Evolutionary conservation across 441 rosid species (phyloP), one percentile per base, ranked within the genome.

Genomic region (Isatis lusitanica): DNA sequence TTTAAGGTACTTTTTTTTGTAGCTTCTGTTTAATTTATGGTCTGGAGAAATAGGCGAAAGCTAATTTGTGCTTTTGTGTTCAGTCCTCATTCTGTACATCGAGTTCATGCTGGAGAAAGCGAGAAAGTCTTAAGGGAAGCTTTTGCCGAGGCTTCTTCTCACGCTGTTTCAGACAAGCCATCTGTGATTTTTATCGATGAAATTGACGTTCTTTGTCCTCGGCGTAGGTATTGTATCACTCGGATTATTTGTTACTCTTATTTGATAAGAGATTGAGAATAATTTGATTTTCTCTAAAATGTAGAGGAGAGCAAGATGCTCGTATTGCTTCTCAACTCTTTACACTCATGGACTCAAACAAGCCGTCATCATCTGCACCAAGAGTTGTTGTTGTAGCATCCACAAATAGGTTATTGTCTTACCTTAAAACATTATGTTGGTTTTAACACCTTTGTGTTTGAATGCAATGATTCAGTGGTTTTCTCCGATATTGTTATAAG

Each of bases 181-280:
- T 85, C 96, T 0, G 93, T 95, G 63, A 79, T 95, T 71, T 92
- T 95, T 31, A 91, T 92, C n/a, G 98, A 95, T 79, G 99, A 95
- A 79, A 87, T 95, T 35, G 98, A 95, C 71, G 94, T 87, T 13
- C 84, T 95, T 21, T 95, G 94, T 76, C 96, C 97, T 74, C 90
- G 85, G 3, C 96, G 93, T 71, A 81, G 94, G 98, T 90, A 79
- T 46, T 65, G 66, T 13, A 0, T 53, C 35, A 46, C 47, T 18
- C 64, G 13, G 30, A n/a, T 56, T 26, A 31, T 71, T 67, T 30
- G 50, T 13, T 59, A 56, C 46, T 51, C 8, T 10, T 31, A 40
- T 3, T n/a, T 16, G 28, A n/a, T 62, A 18, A 39, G 52, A 63
- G 56, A 21, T 50, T 18, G 31, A 50, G 59, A 40, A 4, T 70